Evolutionary conservation across 2,329 filamentous ascomycete species (phyloP).

Genomic region (Plectosphaerella sp.): DNA sequence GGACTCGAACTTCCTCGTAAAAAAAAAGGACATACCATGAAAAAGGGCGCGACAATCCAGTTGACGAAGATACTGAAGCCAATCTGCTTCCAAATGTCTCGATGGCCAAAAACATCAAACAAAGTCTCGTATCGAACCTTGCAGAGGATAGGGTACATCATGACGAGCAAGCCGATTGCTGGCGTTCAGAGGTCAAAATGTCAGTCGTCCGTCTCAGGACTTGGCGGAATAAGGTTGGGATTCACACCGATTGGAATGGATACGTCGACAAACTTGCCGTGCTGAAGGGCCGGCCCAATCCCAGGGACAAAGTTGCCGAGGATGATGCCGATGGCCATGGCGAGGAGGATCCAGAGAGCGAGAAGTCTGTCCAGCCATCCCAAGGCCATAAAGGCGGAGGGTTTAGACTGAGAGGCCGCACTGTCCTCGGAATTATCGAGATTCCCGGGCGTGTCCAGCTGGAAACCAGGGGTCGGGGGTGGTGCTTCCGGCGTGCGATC

Average conservation of each 20-base stretch:
- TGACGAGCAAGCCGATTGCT: slow-evolving; percentile 70
- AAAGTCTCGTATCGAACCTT: slow-evolving; percentile 70
- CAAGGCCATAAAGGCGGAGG: slow-evolving; percentile 41
- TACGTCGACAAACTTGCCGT: slow-evolving; percentile 60
- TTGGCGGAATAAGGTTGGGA: not conserved
- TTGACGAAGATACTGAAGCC: slow-evolving; percentile 66
- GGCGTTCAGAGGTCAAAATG: too few species aligned
- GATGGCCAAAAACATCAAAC: slow-evolving; percentile 54
- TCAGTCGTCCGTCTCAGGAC: not conserved
- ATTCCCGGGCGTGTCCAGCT: too few species aligned
- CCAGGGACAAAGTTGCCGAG: slow-evolving; percentile 63
- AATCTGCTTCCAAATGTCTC: slow-evolving; percentile 65
- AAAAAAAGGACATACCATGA: slow-evolving; percentile 52
- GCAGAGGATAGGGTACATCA: slow-evolving; percentile 84
- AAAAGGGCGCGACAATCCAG: slow-evolving; percentile 69
- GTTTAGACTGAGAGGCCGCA: slow-evolving; percentile 6
- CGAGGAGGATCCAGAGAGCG: slow-evolving; percentile 66
- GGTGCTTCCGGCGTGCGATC: too few species aligned
- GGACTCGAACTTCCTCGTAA: too few species aligned
- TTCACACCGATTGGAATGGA: slow-evolving; percentile 53
- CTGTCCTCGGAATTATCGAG: too few species aligned
- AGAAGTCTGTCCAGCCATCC: slow-evolving; percentile 53
- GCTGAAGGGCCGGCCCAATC: slow-evolving; percentile 54
- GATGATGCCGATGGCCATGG: slow-evolving; percentile 66
- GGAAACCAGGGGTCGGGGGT: too few species aligned